Evolutionary conservation across 2,329 filamentous ascomycete species (phyloP), one percentile per base, ranked within the genome.

Genomic region (Nothophoma quercina): DNA sequence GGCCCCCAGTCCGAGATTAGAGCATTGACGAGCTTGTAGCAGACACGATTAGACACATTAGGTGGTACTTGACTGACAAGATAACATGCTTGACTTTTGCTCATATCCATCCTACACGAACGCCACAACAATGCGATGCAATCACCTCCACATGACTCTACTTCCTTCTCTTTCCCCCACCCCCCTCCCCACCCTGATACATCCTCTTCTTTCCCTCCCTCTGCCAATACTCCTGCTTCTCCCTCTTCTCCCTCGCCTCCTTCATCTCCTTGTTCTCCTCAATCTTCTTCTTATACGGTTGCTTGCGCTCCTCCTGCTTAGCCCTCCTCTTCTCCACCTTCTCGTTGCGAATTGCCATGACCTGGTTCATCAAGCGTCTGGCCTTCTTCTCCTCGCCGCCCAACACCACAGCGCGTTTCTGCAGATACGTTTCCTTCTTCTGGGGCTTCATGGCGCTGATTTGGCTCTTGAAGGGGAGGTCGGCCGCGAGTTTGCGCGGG

Each of bases 381-480:
- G 92, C 92, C 74, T 88, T 89, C 81, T 89, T 91, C 83, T 99
- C 95, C 75, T 98, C 93, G 34, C 74, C 76, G 21, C 88, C 88
- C 10, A 88, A 83, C 23, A 98, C 91, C n/a, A 98, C 91, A 12
- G 93, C 95, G 8, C 95, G 89, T 79, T 97, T 97, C 80, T 96
- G 91, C 82, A 96, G 82, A 75, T 99, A 99, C 18, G 93, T 96
- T 69, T 88, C 78, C 67, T 87, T 88, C 73, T 85, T 87, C 78
- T 93, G 91, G 55, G 89, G 86, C 76, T 88, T 89, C 79, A 89
- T 93, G 71, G 86, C 80, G 18, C 88, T 84, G 68, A 96, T 93
- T 74, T 99, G 95, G 10, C 89, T 93, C 73, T 93, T 93, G 85
- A 90, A 99, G 5, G 95, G 95, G 8, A 99, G 84, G 5, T 91